Evolutionary conservation across 2,329 filamentous ascomycete genomes (phyloP).

Genomic region (Aspergillus terreus): DNA sequence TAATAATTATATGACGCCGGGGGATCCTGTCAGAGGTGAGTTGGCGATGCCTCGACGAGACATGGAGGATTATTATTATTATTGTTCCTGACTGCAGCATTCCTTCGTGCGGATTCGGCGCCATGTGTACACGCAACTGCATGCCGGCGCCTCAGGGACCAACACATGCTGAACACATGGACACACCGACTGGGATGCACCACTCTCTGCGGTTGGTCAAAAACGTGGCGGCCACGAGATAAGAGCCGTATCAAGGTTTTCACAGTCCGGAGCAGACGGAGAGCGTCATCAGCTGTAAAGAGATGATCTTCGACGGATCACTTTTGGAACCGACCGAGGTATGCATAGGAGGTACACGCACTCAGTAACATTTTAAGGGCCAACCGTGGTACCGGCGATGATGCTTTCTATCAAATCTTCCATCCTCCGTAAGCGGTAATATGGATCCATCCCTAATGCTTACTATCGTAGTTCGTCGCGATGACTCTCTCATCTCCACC

Average conservation of each 20-base stretch:
- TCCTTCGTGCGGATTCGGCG: background rate
- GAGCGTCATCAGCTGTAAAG: too few species aligned
- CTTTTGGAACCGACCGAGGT: too few species aligned
- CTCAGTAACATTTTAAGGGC: too few species aligned
- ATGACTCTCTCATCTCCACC: constrained; percentile 4
- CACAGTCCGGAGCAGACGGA: too few species aligned
- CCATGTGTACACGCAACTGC: background rate
- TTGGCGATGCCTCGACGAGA: background rate
- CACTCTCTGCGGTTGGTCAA: constrained; percentile 9
- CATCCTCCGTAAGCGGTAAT: background rate
- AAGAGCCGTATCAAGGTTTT: too few species aligned
- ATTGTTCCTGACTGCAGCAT: background rate
- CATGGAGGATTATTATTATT: background rate
- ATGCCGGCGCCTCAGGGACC: background rate
- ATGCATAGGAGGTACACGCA: too few species aligned
- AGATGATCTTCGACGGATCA: too few species aligned
- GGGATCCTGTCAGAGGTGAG: background rate
- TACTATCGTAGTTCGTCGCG: constrained; percentile 1
- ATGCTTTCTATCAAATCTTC: too few species aligned
- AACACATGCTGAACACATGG: background rate
- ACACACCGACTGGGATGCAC: background rate
- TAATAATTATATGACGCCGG: background rate
- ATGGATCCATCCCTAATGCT: background rate
- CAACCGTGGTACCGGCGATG: too few species aligned
- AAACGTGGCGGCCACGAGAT: constrained; percentile 35